phyloP scores from a whole-genome alignment of 148 eudicot species.

The Fagopyrum tataricum region DNA sequence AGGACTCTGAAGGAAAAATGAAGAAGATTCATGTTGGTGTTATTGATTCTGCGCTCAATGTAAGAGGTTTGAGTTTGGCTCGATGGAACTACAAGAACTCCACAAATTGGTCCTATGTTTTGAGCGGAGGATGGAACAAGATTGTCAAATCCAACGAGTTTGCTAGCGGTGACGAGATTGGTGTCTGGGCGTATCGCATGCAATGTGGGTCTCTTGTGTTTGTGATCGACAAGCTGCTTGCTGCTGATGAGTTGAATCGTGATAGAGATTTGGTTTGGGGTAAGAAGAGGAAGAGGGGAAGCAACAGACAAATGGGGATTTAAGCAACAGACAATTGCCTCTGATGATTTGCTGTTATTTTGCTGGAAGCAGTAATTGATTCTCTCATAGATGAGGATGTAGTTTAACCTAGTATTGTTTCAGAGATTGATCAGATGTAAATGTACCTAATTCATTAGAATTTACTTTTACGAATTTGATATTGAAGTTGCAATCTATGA shows the following conservation, averaged over 20 bases:
- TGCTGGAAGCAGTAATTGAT: no score
- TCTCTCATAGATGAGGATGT: no score
- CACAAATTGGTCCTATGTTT: not conserved
- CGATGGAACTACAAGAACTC: not conserved
- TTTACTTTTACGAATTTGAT: no score
- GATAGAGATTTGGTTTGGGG: not conserved
- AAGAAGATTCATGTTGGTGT: not conserved
- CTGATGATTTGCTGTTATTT: no score
- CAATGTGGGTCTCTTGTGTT: not conserved
- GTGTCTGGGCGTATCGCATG: not conserved
- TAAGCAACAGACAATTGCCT: no score
- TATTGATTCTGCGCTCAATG: not conserved
- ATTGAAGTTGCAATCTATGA: no score
- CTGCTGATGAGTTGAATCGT: not conserved
- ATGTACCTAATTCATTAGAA: no score
- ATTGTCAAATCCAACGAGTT: not conserved
- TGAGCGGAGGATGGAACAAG: not conserved
- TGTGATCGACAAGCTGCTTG: not conserved
- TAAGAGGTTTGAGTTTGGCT: not conserved
- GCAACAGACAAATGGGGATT: no score
- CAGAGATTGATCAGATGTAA: no score
- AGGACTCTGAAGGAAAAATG: not conserved
- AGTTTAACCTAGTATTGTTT: no score
- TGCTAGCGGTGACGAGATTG: not conserved
- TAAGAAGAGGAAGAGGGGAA: no score